A percentile compares a stretch with the other conserved stretches of the same genome.
Conservation (phyloP, 2,329 filamentous ascomycete genomes). For the Stagonosporopsis tanaceti region DNA sequence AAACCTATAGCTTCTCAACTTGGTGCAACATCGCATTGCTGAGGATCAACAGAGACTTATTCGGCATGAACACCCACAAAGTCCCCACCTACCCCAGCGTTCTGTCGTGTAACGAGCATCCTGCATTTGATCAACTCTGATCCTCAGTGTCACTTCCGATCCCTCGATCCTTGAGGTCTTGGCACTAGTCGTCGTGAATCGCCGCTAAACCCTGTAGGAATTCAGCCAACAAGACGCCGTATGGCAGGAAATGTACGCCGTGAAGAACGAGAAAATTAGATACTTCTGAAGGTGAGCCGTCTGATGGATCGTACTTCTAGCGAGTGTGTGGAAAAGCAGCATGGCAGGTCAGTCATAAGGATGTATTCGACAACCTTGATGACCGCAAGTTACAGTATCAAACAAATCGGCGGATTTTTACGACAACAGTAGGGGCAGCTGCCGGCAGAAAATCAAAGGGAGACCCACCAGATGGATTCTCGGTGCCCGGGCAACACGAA, state of each 20-base stretch:
- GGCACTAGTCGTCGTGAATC: constrained; percentile 16
- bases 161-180: constrained; percentile 14
- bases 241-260: not conserved
- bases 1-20: not conserved
- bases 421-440: not conserved
- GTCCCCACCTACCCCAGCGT: not conserved
- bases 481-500: not conserved
- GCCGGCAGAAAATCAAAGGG: not conserved
- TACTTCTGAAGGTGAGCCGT: not conserved
- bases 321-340: not conserved
- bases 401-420: not conserved
- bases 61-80: not conserved
- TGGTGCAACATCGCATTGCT: not conserved
- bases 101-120: constrained; percentile 8
- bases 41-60: not conserved
- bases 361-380: not conserved
- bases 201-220: constrained; percentile 13
- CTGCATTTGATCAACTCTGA: constrained; percentile 1
- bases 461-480: not conserved
- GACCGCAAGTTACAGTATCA: not conserved
- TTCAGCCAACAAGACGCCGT: not conserved
- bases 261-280: not conserved
- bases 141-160: constrained; percentile 14
- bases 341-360: not conserved
- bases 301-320: not conserved